These are phyloP conservation scores for Xanthoparmelia taractica DNA, from an alignment of 495 filamentous ascomycete species.

Conservation along the genomic window DNA sequence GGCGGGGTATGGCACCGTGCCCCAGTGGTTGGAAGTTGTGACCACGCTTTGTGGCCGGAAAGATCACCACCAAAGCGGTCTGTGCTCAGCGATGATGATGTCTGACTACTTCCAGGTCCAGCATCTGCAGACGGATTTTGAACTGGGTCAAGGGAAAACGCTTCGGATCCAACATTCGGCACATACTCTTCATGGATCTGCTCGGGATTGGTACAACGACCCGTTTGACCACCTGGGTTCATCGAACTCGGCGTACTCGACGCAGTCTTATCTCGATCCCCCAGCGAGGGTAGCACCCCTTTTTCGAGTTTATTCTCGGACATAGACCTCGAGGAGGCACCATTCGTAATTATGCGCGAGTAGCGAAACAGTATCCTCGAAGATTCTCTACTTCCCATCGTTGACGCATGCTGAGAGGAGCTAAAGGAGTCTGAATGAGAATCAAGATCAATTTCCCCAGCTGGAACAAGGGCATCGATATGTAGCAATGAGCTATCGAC, in stretches of 20 bases:
- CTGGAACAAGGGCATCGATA: constrained; percentile 3
- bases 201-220: not conserved
- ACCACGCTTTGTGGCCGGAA: not conserved
- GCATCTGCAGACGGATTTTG: constrained; percentile 6
- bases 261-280: not conserved
- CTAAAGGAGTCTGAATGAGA: not conserved
- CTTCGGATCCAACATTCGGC: not conserved
- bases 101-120: constrained; percentile 19
- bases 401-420: not conserved
- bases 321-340: constrained; percentile 16
- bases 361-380: constrained; percentile 4
- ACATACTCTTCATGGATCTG: not conserved
- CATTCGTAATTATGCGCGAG: constrained; percentile 17
- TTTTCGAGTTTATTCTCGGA: constrained; percentile 15
- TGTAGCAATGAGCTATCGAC: not conserved
- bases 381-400: constrained; percentile 1
- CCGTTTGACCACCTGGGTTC: not conserved
- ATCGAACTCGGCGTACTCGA: not conserved
- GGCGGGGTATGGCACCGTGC: constrained; percentile 17
- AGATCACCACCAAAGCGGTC: not conserved
- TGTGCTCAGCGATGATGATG: constrained; percentile 7
- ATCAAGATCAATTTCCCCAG: not conserved
- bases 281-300: not conserved
- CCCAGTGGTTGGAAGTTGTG: not conserved
- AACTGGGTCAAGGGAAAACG: not conserved